Evolutionary conservation across 192 early-diverging fungal species (phyloP).

Genomic region (Podila horticola): DNA sequence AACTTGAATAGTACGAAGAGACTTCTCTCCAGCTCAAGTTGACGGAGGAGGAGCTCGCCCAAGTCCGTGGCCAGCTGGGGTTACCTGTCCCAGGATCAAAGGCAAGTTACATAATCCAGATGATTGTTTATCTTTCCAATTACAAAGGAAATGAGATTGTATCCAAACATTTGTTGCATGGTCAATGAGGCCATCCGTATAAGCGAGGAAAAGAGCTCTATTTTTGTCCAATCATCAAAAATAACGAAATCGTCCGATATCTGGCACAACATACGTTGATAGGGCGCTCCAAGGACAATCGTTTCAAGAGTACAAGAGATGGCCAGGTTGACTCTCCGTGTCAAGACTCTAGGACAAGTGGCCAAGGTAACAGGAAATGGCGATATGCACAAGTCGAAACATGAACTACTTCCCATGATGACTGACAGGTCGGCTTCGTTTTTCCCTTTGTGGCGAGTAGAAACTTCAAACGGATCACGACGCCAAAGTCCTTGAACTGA

Average conservation of each 20-base stretch:
- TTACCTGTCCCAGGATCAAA: neutral
- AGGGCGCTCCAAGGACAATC: neutral
- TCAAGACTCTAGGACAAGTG: neutral
- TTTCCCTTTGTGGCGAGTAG: neutral
- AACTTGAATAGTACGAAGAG: neutral
- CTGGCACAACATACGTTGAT: neutral
- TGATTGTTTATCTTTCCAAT: too few relatives aligned
- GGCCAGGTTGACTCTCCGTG: neutral
- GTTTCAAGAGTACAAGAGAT: neutral
- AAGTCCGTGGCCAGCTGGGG: neutral
- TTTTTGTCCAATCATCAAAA: too few relatives aligned
- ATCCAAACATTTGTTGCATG: too few relatives aligned
- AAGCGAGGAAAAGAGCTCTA: too few relatives aligned
- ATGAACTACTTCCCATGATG: too few relatives aligned
- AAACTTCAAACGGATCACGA: slow-evolving; percentile 19
- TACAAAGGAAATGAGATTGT: too few relatives aligned
- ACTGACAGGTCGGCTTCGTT: neutral
- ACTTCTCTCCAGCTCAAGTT: neutral
- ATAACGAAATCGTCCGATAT: neutral
- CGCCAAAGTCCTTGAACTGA: slow-evolving; percentile 11
- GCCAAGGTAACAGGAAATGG: neutral
- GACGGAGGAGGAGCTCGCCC: neutral
- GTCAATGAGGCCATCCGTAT: too few relatives aligned
- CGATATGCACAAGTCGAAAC: too few relatives aligned
- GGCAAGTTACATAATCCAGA: neutral